Conservation (phyloP, 2,329 filamentous ascomycete species). For the Pseudogymnoascus sp. region DNA sequence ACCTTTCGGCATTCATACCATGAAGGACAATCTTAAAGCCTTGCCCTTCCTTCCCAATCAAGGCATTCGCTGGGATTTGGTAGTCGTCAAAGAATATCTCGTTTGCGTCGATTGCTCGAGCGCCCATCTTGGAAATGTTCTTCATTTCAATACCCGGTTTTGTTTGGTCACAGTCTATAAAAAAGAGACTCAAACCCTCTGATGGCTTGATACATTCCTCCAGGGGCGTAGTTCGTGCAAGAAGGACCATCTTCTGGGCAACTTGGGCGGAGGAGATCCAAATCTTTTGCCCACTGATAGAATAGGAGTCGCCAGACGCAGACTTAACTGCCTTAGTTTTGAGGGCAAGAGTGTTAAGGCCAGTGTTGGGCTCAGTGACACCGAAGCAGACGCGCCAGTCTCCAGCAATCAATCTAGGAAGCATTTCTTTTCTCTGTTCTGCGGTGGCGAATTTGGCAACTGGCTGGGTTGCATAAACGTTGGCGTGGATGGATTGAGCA, state of each 20-base stretch:
- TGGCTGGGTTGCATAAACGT: constrained; percentile 68
- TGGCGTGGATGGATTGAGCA: constrained; percentile 53
- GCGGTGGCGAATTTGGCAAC: constrained; percentile 63
- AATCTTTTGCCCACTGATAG: constrained; percentile 71
- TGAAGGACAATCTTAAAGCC: constrained; percentile 74
- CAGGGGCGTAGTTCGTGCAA: constrained; percentile 64
- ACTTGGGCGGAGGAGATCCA: constrained; percentile 86
- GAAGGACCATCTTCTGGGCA: constrained; percentile 71
- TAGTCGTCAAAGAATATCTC: constrained; percentile 85
- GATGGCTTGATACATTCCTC: constrained; percentile 60
- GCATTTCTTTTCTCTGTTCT: constrained; percentile 52
- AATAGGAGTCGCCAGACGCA: constrained; percentile 49
- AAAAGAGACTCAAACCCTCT: constrained; percentile 74
- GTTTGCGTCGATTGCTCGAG: constrained; percentile 72
- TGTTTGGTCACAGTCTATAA: constrained; percentile 60
- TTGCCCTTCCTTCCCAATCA: constrained; percentile 64
- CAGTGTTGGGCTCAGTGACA: constrained; percentile 76
- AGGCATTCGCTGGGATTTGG: constrained; percentile 48
- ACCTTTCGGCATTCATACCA: constrained; percentile 73
- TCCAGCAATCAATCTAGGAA: constrained; percentile 64
- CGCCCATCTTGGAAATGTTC: constrained; percentile 78
- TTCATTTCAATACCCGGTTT: constrained; percentile 50
- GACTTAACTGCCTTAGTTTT: constrained; percentile 51
- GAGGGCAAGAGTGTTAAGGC: constrained; percentile 67
- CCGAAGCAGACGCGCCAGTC: constrained; percentile 69